These are phyloP conservation scores for Porphyrellus sp. DNA, from an alignment of 1,284 basidiomycete genomes.

Conservation along the genomic window DNA sequence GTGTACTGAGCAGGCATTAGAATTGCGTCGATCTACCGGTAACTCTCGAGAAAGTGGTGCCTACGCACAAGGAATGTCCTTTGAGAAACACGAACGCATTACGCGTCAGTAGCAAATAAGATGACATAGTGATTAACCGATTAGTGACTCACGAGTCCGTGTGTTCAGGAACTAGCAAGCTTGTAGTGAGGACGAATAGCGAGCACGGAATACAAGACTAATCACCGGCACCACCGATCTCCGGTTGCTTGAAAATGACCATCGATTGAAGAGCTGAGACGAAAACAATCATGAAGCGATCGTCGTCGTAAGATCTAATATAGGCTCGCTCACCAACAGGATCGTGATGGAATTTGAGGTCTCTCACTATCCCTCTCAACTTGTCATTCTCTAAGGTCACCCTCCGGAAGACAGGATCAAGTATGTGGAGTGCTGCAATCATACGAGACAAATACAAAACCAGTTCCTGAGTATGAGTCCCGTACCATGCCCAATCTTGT, in stretches of 20 bases:
- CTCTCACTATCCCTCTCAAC: constrained; percentile 64
- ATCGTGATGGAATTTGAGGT: constrained; percentile 77
- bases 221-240: constrained; percentile 85
- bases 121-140: background rate
- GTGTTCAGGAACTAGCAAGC: constrained; percentile 60
- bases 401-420: constrained; percentile 77
- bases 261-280: constrained; percentile 85
- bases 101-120: constrained; percentile 6
- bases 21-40: background rate
- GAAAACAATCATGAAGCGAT: background rate
- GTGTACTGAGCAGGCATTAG: constrained; percentile 65
- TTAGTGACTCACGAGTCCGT: constrained; percentile 69
- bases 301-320: background rate
- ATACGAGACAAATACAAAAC: background rate
- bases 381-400: constrained; percentile 76
- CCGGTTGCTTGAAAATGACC: constrained; percentile 89
- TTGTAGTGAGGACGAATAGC: constrained; percentile 1
- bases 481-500: constrained; percentile 81
- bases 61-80: constrained; percentile 70
- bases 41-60: background rate
- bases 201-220: constrained; percentile 2
- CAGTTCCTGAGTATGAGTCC: background rate
- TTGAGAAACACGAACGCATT: background rate
- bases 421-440: constrained; percentile 67
- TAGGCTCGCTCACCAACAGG: constrained; percentile 60